Base-by-base conservation (phyloP, 139 green algal genomes). In the Zygnema cylindricum region DNA sequence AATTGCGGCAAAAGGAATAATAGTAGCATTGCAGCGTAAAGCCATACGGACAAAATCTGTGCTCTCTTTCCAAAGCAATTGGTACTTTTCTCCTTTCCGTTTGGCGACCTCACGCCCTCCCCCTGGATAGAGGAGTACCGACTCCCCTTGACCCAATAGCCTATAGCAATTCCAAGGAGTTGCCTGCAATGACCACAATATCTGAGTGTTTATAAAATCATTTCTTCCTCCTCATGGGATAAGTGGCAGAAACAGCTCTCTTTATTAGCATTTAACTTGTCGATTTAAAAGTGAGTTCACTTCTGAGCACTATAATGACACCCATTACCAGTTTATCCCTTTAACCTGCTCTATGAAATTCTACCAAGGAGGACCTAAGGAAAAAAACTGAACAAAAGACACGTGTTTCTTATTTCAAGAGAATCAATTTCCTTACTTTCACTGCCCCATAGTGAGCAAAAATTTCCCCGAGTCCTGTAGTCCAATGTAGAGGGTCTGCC, bases 11-110 rank as follows among this genome's bases (percentile, higher is more conserved):
- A 99, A 97, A 22, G 97, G 96, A 0, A 99, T 89, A 69, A 99
- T 98, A 86, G 94, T 98, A 43, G 96, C 96, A 22, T 94, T 93
- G 82, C 96, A 97, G 38, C 93, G 92, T 7, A 95, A 94, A 0
- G 96, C 96, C 93, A 98, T 96, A 43, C 96, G 92, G 41, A 98
- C 95, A 94, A 98, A 98, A 92, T 99, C 97, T 16, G 93, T 76
- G 25, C 92, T 87, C 49, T 96, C 87, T 0, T 96, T 95, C 96
- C 96, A 98, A 57, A 98, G 93, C 0, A 98, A 91, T 86, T 96
- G 86, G 94, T 98, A 98, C 77, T 96, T 93, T 89, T 98, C 95
- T 1, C 94, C 93, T 11, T 90, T 82, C 0, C 81, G 36, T 63
- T 91, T 88, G 22, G 81, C 81, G 2, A 91, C 86, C 86, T 89